Percentiles rank a stretch among this genome's conserved stretches.
Evolutionary conservation across 495 filamentous ascomycete genomes (phyloP).

Genomic region (Annulohypoxylon moriforme): DNA sequence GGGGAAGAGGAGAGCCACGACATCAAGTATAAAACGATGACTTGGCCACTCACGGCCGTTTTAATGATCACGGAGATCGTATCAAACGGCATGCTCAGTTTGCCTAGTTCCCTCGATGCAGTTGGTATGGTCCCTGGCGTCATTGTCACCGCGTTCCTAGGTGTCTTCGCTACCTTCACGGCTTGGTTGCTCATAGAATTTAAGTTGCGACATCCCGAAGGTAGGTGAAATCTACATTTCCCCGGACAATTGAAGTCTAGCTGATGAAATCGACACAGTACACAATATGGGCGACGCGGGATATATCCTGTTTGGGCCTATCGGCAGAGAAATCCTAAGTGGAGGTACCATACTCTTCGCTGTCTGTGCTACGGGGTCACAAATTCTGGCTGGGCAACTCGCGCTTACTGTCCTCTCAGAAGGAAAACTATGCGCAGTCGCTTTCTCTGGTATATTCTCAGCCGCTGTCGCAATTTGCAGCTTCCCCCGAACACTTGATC

Average conservation of each 20-base stretch:
- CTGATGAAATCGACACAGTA: slow-evolving; percentile 57
- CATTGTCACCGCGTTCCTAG: slow-evolving; percentile 57
- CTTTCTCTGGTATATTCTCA: slow-evolving; percentile 67
- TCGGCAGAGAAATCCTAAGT: slow-evolving; percentile 70
- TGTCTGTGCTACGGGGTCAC: slow-evolving; percentile 75
- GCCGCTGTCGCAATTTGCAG: slow-evolving; percentile 64
- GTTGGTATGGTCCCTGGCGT: slow-evolving; percentile 68
- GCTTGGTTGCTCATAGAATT: slow-evolving; percentile 76
- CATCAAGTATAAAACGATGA: slow-evolving; percentile 69
- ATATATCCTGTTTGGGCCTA: slow-evolving; percentile 64
- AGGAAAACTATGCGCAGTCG: slow-evolving; percentile 68
- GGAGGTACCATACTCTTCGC: slow-evolving; percentile 69
- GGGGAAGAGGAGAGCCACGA: slow-evolving; percentile 49
- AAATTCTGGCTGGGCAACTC: slow-evolving; percentile 73
- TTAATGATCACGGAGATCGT: slow-evolving; percentile 74
- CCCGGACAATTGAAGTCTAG: neutral
- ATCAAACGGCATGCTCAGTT: slow-evolving; percentile 68
- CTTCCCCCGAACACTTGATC: slow-evolving; percentile 70
- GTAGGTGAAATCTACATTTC: slow-evolving; percentile 4
- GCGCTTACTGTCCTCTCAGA: slow-evolving; percentile 70
- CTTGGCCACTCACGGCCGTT: slow-evolving; percentile 64
- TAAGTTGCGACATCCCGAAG: slow-evolving; percentile 62
- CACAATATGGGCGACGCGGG: slow-evolving; percentile 74
- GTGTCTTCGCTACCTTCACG: slow-evolving; percentile 72
- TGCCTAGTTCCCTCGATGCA: slow-evolving; percentile 64